Percentiles rank a stretch among this genome's conserved stretches.
These are phyloP conservation scores for Candida loeiensis DNA, from an alignment of 805 yeast genomes.

Conservation along the genomic window DNA sequence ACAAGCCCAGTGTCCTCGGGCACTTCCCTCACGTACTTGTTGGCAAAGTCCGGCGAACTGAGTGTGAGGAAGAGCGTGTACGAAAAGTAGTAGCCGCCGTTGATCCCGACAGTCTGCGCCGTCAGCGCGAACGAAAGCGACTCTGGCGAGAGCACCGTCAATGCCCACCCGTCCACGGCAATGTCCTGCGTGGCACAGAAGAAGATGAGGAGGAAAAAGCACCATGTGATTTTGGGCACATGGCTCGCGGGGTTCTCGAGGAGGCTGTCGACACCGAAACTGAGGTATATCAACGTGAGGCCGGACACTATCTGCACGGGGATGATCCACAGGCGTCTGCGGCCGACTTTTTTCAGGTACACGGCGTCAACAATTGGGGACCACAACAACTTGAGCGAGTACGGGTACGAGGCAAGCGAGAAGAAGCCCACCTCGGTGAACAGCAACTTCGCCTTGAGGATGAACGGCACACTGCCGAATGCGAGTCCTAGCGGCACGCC, in stretches of 20 bases:
- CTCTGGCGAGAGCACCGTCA: slow-evolving; percentile 74
- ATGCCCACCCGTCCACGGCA: slow-evolving; percentile 99
- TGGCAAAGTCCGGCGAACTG: slow-evolving; percentile 89
- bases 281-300: slow-evolving; percentile 60
- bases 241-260: slow-evolving; percentile 49
- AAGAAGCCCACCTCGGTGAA: slow-evolving; percentile 90
- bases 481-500: slow-evolving; percentile 98
- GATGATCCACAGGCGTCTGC: slow-evolving; percentile 90
- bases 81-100: slow-evolving; percentile 86
- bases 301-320: slow-evolving; percentile 89
- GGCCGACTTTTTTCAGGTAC: slow-evolving; percentile 63
- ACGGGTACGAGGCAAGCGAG: slow-evolving; percentile 91
- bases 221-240: slow-evolving; percentile 55
- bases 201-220: slow-evolving; percentile 75
- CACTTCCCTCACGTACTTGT: slow-evolving; percentile 64
- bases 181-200: slow-evolving; percentile 97
- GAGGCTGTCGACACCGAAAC: slow-evolving; percentile 49
- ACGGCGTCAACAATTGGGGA: slow-evolving; percentile 93
- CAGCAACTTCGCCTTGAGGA: slow-evolving; percentile 75
- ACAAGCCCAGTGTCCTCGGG: slow-evolving; percentile 68
- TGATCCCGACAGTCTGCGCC: slow-evolving; percentile 94
- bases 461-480: slow-evolving; percentile 89
- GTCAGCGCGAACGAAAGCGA: slow-evolving; percentile 91
- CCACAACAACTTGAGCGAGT: slow-evolving; percentile 89
- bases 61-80: slow-evolving; percentile 90